A percentile compares a stretch with the other conserved stretches of the same genome.
Evolutionary conservation across 495 filamentous ascomycete species (phyloP).

Genomic region (Glarea lozoyensis): DNA sequence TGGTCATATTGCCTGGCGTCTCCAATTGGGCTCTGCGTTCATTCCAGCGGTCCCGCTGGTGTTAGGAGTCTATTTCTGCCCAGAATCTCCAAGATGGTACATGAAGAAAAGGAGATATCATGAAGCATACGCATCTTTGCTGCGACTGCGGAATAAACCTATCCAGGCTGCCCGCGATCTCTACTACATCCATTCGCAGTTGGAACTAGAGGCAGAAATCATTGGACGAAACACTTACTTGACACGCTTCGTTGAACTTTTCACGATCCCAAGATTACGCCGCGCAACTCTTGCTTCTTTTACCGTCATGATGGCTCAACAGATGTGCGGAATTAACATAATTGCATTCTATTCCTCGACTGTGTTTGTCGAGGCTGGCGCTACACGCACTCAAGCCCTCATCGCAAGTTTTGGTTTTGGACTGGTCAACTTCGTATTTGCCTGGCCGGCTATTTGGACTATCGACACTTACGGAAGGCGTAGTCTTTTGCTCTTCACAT

Average conservation of each 20-base stretch:
- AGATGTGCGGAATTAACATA: conserved; percentile 74
- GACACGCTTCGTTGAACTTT: conserved; percentile 46
- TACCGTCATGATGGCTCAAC: conserved; percentile 69
- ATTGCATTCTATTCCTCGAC: conserved; percentile 81
- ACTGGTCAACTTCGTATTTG: conserved; percentile 74
- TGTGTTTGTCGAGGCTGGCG: conserved; percentile 58
- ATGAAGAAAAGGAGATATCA: conserved; percentile 55
- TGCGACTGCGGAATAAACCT: conserved; percentile 50
- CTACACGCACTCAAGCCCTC: conserved; percentile 47
- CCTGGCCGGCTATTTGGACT: conserved; percentile 72
- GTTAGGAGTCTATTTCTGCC: conserved; percentile 61
- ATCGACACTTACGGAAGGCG: conserved; percentile 82
- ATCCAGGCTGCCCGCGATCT: conserved; percentile 71
- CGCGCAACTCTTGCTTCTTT: conserved; percentile 53
- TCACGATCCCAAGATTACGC: conserved; percentile 50
- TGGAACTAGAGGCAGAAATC: conserved; percentile 37
- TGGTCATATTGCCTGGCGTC: conserved; percentile 56
- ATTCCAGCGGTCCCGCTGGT: conserved; percentile 64
- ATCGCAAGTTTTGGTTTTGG: conserved; percentile 73
- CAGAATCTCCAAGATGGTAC: conserved; percentile 59
- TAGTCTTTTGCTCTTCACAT: conserved; percentile 70
- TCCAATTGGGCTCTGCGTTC: conserved; percentile 72
- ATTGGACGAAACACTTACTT: conserved; percentile 33
- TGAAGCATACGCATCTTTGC: conserved; percentile 54
- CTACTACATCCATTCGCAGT: conserved; percentile 60